Evolutionary conservation across 1,284 basidiomycete genomes (phyloP), one percentile per base, ranked within the genome.

Genomic region (Moesziomyces globuligerus): DNA sequence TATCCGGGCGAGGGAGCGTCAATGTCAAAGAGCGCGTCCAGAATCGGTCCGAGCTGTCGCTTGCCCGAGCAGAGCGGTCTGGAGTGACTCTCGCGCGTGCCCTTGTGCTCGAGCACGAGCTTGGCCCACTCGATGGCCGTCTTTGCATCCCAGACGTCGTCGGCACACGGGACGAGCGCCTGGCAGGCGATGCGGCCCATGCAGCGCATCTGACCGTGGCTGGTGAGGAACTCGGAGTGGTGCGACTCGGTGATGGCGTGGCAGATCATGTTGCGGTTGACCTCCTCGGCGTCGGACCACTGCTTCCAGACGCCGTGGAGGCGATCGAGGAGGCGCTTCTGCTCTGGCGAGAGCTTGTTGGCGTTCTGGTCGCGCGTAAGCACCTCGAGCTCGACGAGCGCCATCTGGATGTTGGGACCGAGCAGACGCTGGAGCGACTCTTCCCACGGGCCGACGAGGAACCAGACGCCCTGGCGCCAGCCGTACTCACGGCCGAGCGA

Each of bases 221-320:
- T 57, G 0, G 57, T 47, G 6, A 65, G 45, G 18, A 71, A 71
- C 32, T 65, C 61, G 47, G 49, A 48, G 24, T 71, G 67, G 23
- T 71, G 67, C 61, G 67, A 71, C 32, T 71, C 67, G 43, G 57
- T 59, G 43, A 71, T 48, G 26, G 52, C 48, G 45, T 65, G 61
- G 39, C 56, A 57, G 49, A 71, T 60, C 52, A 60, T 60, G 46
- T 52, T 52, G 39, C 67, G 67, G 25, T 65, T 71, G 17, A 60
- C 50, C 55, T 71, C 67, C 53, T 71, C 67, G 2, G 67, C 67
- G 23, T 71, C 67, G 6, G 53, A 60, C 67, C 67, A 71, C 53
- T 65, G 61, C 55, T 61, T 65, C 67, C 67, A 71, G 1, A 58
- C 52, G 21, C 53, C 61, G 10, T 71, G 51, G 23, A 71, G 39